Percentiles rank a stretch among this genome's conserved stretches.
phyloP scores from a whole-genome alignment of 768 basidiomycete genomes.

The Lactifluus pinguis region DNA sequence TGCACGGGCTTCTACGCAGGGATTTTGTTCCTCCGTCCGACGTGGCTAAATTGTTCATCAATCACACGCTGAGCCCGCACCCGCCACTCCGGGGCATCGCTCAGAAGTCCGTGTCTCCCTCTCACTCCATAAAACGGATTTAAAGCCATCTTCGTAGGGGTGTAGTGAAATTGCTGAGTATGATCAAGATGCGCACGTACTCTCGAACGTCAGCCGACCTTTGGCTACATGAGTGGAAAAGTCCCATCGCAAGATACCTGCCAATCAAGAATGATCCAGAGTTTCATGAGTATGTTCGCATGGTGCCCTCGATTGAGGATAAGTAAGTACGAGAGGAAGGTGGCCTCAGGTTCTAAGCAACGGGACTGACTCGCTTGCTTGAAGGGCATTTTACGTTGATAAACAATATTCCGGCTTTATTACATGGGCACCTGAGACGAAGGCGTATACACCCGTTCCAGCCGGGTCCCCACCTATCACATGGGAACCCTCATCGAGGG shows the following conservation, averaged over 20 bases:
- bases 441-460: slow-evolving; percentile 43
- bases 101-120: slow-evolving; percentile 41
- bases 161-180: slow-evolving; percentile 53
- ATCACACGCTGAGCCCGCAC: slow-evolving; percentile 61
- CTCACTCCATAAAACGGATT: background rate
- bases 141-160: slow-evolving; percentile 35
- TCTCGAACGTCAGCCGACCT: slow-evolving; percentile 53
- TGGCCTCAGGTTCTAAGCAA: background rate
- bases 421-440: slow-evolving; percentile 55
- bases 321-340: slow-evolving; percentile 5
- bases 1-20: slow-evolving; percentile 53
- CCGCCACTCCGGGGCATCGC: slow-evolving; percentile 54
- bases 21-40: slow-evolving; percentile 46
- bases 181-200: slow-evolving; percentile 71
- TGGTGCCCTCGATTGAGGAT: slow-evolving; percentile 11
- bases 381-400: slow-evolving; percentile 52
- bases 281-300: slow-evolving; percentile 39
- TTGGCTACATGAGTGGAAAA: slow-evolving; percentile 67
- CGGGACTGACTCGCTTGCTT: background rate
- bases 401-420: slow-evolving; percentile 73
- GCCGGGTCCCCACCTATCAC: slow-evolving; percentile 31
- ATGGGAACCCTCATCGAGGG: slow-evolving; percentile 49
- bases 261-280: slow-evolving; percentile 37
- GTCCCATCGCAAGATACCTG: slow-evolving; percentile 45
- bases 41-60: slow-evolving; percentile 53